Evolutionary conservation across 306 rosid species (phyloP).

Genomic region (Begonia fuchsioides): DNA sequence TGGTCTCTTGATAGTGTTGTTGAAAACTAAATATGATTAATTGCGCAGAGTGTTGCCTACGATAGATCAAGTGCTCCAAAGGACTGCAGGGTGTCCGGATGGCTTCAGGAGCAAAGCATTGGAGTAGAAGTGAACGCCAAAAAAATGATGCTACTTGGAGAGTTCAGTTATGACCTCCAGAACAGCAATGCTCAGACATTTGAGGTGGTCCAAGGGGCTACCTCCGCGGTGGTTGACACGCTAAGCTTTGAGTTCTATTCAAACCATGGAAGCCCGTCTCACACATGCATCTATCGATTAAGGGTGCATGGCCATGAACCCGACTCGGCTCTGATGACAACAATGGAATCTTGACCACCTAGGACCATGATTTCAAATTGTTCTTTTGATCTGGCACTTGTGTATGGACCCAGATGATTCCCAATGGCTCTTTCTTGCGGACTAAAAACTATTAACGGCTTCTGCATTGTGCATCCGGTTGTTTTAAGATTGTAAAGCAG

Average conservation of each 20-base stretch:
- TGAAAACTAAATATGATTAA: no score
- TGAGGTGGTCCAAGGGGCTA: slow-evolving; percentile 29
- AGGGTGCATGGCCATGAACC: slow-evolving; percentile 82
- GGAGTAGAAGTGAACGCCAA: slow-evolving; percentile 22
- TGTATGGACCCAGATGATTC: background rate
- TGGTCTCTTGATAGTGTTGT: no score
- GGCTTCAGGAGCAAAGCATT: slow-evolving; percentile 41
- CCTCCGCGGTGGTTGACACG: slow-evolving; percentile 35
- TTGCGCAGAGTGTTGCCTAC: slow-evolving; percentile 68
- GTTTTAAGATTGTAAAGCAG: no score
- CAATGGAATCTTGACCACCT: slow-evolving; percentile 26
- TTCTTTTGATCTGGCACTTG: background rate
- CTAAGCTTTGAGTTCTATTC: slow-evolving; percentile 75
- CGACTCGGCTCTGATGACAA: slow-evolving; percentile 41
- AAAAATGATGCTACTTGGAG: slow-evolving; percentile 38
- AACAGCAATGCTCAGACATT: slow-evolving; percentile 93
- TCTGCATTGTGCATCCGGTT: no score
- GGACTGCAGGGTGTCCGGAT: slow-evolving; percentile 79
- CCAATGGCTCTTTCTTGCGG: background rate
- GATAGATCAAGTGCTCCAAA: slow-evolving; percentile 86
- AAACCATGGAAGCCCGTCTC: slow-evolving; percentile 79
- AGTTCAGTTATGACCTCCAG: slow-evolving; percentile 71
- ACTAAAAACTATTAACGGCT: no score
- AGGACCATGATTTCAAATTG: slow-evolving; percentile 13
- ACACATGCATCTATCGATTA: slow-evolving; percentile 88